phyloP scores from a whole-genome alignment of 495 filamentous ascomycete species.

The Terfezia boudieri region DNA sequence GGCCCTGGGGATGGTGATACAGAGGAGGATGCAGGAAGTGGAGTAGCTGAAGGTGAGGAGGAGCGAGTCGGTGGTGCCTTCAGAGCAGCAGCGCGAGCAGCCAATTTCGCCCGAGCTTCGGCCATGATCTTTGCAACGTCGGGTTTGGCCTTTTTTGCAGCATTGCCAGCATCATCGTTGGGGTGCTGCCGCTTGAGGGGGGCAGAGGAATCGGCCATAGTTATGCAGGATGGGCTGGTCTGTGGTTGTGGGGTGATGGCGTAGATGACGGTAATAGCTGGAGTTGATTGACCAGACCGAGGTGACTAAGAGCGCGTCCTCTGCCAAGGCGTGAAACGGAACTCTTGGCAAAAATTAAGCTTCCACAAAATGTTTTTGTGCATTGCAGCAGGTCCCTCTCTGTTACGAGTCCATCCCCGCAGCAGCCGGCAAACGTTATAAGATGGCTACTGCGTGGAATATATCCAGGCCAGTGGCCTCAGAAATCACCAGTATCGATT shows the following conservation, averaged over 20 bases:
- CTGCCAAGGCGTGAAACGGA: too few relatives aligned
- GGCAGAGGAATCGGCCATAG: slow-evolving; percentile 31
- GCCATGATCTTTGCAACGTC: slow-evolving; percentile 36
- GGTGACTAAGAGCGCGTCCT: too few relatives aligned
- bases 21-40: slow-evolving; percentile 23
- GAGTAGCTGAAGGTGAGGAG: slow-evolving; percentile 20
- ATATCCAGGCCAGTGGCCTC: slow-evolving; percentile 52
- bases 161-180: slow-evolving; percentile 28
- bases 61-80: slow-evolving; percentile 21
- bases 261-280: too few relatives aligned
- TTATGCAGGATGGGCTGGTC: slow-evolving; percentile 13
- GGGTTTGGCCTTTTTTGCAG: slow-evolving; percentile 31
- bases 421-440: background rate
- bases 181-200: slow-evolving; percentile 37
- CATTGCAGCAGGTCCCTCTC: too few relatives aligned
- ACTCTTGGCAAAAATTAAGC: too few relatives aligned
- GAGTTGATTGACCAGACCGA: too few relatives aligned
- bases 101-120: slow-evolving; percentile 38
- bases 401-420: too few relatives aligned
- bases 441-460: background rate
- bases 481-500: slow-evolving; percentile 67
- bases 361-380: too few relatives aligned
- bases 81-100: slow-evolving; percentile 34
- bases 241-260: background rate
- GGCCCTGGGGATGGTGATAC: slow-evolving; percentile 8